A percentile compares a stretch with the other conserved stretches of the same genome.
Evolutionary conservation across 148 eudicot genomes (phyloP).

Genomic region (Nepenthes gracilis): DNA sequence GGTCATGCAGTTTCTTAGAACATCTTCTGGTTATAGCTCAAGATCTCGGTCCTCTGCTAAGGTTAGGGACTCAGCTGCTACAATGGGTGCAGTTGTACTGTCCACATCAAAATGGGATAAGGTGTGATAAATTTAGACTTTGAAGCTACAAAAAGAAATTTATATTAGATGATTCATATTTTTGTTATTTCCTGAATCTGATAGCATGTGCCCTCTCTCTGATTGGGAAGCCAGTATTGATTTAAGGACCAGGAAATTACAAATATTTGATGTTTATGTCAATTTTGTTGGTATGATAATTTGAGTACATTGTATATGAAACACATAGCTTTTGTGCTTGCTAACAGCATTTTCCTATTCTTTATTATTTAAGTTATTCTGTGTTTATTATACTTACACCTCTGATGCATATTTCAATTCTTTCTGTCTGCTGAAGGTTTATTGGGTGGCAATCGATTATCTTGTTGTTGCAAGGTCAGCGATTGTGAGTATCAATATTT

Average conservation of each 20-base stretch:
- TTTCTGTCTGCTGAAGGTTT: slow-evolving; percentile 39
- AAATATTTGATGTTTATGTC: too few relatives aligned
- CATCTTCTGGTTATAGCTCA: slow-evolving; percentile 43
- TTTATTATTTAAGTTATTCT: not conserved
- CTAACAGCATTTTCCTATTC: too few relatives aligned
- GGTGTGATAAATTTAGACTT: slow-evolving; percentile 21
- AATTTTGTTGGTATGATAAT: too few relatives aligned
- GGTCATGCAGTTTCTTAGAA: slow-evolving; percentile 24
- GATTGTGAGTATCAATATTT: slow-evolving; percentile 44
- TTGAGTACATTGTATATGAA: too few relatives aligned
- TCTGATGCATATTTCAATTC: not conserved
- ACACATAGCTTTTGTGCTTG: too few relatives aligned
- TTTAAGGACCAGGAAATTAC: too few relatives aligned
- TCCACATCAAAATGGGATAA: slow-evolving; percentile 65
- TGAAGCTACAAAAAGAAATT: not conserved
- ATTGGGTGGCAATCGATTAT: slow-evolving; percentile 82
- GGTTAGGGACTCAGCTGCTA: slow-evolving; percentile 33
- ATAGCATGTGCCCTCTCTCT: not conserved
- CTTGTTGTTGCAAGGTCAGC: slow-evolving; percentile 80
- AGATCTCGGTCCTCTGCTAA: slow-evolving; percentile 54
- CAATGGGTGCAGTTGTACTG: slow-evolving; percentile 13
- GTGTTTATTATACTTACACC: not conserved
- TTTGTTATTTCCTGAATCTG: not conserved
- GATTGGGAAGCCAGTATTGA: not conserved
- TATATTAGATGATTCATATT: not conserved